Conservation (phyloP, 1,284 basidiomycete species). For the Coniferiporia sulphurascens region DNA sequence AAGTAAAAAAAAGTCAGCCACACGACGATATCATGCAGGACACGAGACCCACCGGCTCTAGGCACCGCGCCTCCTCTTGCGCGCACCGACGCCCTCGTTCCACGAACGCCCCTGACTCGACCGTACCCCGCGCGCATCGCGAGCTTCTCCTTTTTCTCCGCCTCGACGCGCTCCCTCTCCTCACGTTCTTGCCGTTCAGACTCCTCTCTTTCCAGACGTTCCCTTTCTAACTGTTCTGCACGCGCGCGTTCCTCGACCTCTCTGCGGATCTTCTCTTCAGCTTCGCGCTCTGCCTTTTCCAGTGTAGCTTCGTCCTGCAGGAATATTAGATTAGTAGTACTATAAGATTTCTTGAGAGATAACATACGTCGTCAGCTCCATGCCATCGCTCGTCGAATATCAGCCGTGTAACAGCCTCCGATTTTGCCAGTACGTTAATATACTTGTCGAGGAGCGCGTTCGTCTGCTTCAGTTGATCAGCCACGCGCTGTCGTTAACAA, state of each 20-base stretch:
- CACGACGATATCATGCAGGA: background rate
- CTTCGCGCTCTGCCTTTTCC: conserved; percentile 43
- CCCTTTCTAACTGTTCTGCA: conserved; percentile 8
- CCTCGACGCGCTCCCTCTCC: conserved; percentile 17
- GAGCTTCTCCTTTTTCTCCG: conserved; percentile 20
- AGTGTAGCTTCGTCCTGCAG: conserved; percentile 56
- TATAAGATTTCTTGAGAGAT: conserved; percentile 1
- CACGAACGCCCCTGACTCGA: conserved; percentile 49
- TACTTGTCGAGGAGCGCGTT: conserved; percentile 71
- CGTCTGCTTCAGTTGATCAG: conserved; percentile 60
- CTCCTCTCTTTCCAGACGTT: conserved; percentile 23
- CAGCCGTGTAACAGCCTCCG: conserved; percentile 58
- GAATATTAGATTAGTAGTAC: background rate
- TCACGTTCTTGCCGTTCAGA: conserved; percentile 23
- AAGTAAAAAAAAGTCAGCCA: background rate
- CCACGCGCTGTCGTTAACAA: conserved; percentile 44
- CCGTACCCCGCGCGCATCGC: conserved; percentile 37
- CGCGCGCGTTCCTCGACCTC: conserved; percentile 28
- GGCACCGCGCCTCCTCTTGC: conserved; percentile 26
- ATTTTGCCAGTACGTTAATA: conserved; percentile 59
- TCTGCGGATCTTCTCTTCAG: conserved; percentile 30
- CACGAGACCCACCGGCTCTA: background rate
- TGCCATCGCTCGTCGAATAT: conserved; percentile 72
- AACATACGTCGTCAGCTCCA: conserved; percentile 60
- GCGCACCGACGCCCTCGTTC: conserved; percentile 46